Base-by-base conservation (phyloP, 345 rosid genomes). In the Populus ilicifolia region DNA sequence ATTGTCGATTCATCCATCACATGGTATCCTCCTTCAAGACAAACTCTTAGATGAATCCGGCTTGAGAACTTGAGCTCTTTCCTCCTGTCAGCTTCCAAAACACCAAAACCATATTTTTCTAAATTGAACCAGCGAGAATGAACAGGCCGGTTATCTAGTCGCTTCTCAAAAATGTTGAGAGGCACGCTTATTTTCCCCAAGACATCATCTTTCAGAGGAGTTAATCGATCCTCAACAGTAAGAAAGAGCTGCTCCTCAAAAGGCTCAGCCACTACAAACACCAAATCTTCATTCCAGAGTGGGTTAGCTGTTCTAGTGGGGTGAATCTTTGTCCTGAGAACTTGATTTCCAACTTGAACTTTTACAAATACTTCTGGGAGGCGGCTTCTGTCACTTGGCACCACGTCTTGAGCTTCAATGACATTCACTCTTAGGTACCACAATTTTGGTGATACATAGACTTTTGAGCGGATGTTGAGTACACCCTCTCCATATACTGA, bases 1-100 rank as follows among this genome's bases (percentile, higher is more conserved):
- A 93, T 79, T 29, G 97, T 89, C 30, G 98, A 90, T 81, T 94
- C 98, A 70, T 94, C 98, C 56, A 94, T 84, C 12, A 94, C 98
- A 83, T 94, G 98, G 74, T 94, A 94, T 33, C 98, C 98, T 36
- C 98, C 98, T 85, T 93, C 98, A 36, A 94, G 88, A 81, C 98
- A 93, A 23, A 88, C 88, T 78, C 97, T 79, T 2, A 93, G 77
- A 84, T 94, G 97, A 83, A 93, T 84, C 86, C 94, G 75, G 79
- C 97, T 91, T 0, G 98, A 85, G 77, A 93, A 94, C 80, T 89
- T 88, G 70, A 80, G 89, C 80, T 95, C 96, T 48, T 83, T 93
- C 75, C 99, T 92, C 78, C 92, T 89, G 56, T 93, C 98, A 59
- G 85, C 89, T 72, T 95, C 98, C 68, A 93, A 66, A 61, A 72